Percentiles rank a stretch among this genome's conserved stretches.
Conservation (phyloP, 2,329 filamentous ascomycete species). For the Microsporum ferrugineum region DNA sequence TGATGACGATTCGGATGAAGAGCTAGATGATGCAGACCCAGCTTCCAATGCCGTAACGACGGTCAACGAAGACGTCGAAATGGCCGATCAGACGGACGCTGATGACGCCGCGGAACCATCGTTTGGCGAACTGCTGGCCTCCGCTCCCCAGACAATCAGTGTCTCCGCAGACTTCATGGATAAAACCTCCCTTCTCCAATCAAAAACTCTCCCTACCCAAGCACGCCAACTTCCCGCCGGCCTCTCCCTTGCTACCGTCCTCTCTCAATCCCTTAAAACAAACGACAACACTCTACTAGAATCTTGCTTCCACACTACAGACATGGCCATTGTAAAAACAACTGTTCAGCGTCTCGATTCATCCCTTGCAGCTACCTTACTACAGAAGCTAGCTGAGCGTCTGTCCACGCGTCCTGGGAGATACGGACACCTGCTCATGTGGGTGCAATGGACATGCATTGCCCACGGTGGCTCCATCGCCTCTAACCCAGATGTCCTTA, state of each 20-base stretch:
- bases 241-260: conserved; percentile 79
- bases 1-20: conserved; percentile 18
- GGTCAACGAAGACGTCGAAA: conserved; percentile 21
- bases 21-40: conserved; percentile 10
- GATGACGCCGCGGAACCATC: conserved; percentile 50
- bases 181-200: conserved; percentile 27
- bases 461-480: conserved; percentile 86
- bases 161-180: conserved; percentile 46
- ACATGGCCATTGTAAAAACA: conserved; percentile 64
- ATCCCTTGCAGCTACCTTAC: conserved; percentile 62
- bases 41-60: conserved; percentile 4
- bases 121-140: conserved; percentile 72
- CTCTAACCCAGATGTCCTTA: conserved; percentile 70
- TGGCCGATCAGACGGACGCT: conserved; percentile 30
- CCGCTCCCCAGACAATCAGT: conserved; percentile 62
- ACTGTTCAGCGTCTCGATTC: conserved; percentile 89
- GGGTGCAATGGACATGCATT: conserved; percentile 91
- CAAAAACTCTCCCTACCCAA: conserved; percentile 35
- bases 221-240: conserved; percentile 53
- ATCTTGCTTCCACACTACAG: conserved; percentile 73
- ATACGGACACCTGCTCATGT: conserved; percentile 80
- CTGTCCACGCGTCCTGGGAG: conserved; percentile 79
- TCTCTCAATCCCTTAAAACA: conserved; percentile 82
- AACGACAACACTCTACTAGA: conserved; percentile 85
- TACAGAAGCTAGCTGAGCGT: conserved; percentile 74